Base-by-base conservation (phyloP, 768 basidiomycete species). In the Boletus tylopilopsis region DNA sequence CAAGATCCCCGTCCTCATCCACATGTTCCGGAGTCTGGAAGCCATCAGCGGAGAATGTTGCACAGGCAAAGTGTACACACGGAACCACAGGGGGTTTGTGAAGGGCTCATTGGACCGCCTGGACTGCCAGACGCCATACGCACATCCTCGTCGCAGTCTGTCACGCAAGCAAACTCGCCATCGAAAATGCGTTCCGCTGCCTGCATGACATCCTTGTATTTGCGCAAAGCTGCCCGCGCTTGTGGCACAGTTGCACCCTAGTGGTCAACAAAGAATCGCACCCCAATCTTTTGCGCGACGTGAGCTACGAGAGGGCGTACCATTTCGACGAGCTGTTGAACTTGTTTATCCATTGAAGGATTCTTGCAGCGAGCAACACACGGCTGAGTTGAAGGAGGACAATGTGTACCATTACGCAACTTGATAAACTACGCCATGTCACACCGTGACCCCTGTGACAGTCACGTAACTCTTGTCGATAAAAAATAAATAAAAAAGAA, bases 201-300 rank as follows among this genome's bases (percentile, higher is more conserved):
- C 62, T 89, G 77, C 88, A 91, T 90, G 30, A 94, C 91, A 75
- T 97, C 93, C 54, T 82, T 88, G 64, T 87, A 79, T 60, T 84
- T 82, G 54, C 76, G 79, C 62, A 96, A 69, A 16, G 94, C 94
- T 25, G 87, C 89, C 58, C 80, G 80, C 34, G 94, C 94, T 71
- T 94, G 89, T 12, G 82, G 80, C 11, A 70, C 64, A 0, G 87
- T 89, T 25, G 91, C 91, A 57, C 94, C 94, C 94, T 94, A 50
- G 33, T 47, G 13, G 19, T 50, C 15, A 25, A 21, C 35, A 41
- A 38, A 35, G 36, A 49, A 43, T 56, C 30, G 29, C 4, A 19
- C 37, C 52, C 27, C 38, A 35, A 21, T n/a, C 19, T 27, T 37
- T 19, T 47, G 36, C 33, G 12, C 29, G 19, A 39, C 15, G 46